Conservation (phyloP, 768 basidiomycete genomes). For the Lepiota subincarnata region DNA sequence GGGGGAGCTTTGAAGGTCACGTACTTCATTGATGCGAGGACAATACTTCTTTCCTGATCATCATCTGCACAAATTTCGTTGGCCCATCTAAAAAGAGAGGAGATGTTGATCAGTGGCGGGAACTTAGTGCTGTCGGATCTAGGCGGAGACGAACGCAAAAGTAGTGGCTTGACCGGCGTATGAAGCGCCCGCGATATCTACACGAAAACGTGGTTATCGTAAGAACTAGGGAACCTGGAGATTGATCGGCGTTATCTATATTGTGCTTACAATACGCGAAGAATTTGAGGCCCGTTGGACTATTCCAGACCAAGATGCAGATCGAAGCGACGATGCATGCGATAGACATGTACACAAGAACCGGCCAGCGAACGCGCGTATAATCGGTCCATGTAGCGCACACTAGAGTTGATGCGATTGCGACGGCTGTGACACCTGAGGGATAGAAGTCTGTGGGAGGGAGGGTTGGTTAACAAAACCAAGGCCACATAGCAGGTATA, state of each 20-base stretch:
- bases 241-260: not conserved
- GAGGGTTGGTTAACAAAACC: not conserved
- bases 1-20: slow-evolving; percentile 7
- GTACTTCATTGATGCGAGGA: slow-evolving; percentile 75
- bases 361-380: slow-evolving; percentile 55
- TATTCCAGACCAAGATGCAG: slow-evolving; percentile 58
- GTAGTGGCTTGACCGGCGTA: slow-evolving; percentile 76
- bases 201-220: not conserved
- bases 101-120: not conserved
- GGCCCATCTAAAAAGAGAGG: slow-evolving; percentile 53
- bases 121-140: not conserved
- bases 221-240: not conserved
- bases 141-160: slow-evolving; percentile 48
- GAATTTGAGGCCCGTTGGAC: slow-evolving; percentile 60
- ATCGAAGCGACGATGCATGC: slow-evolving; percentile 49
- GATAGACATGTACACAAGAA: slow-evolving; percentile 60
- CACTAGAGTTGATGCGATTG: slow-evolving; percentile 56
- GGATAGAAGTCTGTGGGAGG: slow-evolving; percentile 40
- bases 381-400: slow-evolving; percentile 64
- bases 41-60: slow-evolving; percentile 62
- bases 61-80: slow-evolving; percentile 74
- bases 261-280: slow-evolving; percentile 63
- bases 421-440: slow-evolving; percentile 61
- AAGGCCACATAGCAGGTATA: not conserved
- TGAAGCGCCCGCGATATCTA: slow-evolving; percentile 59